A percentile compares a stretch with the other conserved stretches of the same genome.
Conservation (phyloP, 768 basidiomycete genomes). For the Butyriboletus loyo region DNA sequence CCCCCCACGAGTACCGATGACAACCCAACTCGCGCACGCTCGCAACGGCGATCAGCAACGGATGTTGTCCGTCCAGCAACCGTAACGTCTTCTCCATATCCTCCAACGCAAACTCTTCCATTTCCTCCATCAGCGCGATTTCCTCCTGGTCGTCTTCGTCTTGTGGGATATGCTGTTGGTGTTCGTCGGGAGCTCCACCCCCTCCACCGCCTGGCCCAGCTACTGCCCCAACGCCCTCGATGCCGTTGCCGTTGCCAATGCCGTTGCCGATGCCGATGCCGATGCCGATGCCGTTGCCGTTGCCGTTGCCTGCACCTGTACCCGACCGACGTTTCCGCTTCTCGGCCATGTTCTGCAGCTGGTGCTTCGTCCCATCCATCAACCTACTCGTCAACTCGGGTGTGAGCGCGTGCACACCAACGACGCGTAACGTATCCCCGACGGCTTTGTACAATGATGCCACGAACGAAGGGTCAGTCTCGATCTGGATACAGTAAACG, state of each 20-base stretch:
- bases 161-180: not conserved
- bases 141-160: constrained; percentile 62
- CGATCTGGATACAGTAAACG: constrained; percentile 58
- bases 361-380: constrained; percentile 67
- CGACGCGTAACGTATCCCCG: constrained; percentile 55
- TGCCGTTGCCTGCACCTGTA: constrained; percentile 12
- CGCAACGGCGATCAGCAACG: constrained; percentile 65
- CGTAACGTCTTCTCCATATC: constrained; percentile 69
- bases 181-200: not conserved
- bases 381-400: constrained; percentile 52
- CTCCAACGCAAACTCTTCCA: constrained; percentile 79
- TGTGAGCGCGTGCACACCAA: constrained; percentile 54
- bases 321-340: constrained; percentile 54
- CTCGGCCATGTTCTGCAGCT: constrained; percentile 68
- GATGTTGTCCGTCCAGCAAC: constrained; percentile 55
- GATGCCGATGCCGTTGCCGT: too few species aligned
- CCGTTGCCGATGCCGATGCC: too few species aligned
- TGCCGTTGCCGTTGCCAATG: too few species aligned
- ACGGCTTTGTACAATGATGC: constrained; percentile 73
- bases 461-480: constrained; percentile 74
- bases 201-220: not conserved
- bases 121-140: constrained; percentile 70
- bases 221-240: too few species aligned
- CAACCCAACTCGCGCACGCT: constrained; percentile 71
- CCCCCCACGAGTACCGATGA: constrained; percentile 44